A percentile compares a stretch with the other conserved stretches of the same genome.
These are phyloP conservation scores for Calvatia gigantea DNA, from an alignment of 768 basidiomycete species.

Conservation along the genomic window DNA sequence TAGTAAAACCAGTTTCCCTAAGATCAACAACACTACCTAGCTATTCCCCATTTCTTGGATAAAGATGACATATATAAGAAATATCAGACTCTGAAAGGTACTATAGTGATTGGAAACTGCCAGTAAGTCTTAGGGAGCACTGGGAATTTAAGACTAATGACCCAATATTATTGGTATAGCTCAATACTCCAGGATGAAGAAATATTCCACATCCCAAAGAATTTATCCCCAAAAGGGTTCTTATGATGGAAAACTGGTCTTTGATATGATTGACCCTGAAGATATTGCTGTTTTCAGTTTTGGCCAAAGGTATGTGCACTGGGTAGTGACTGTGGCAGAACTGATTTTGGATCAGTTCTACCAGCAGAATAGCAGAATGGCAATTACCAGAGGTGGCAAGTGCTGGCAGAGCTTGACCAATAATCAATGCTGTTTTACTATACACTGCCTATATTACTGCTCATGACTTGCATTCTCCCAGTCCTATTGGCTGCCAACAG, in stretches of 20 bases:
- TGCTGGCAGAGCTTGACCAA: no score
- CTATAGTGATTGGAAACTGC: slow-evolving; percentile 17
- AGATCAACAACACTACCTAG: slow-evolving; percentile 4
- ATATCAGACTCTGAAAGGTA: slow-evolving; percentile 33
- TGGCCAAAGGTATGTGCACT: slow-evolving; percentile 6
- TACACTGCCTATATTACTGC: no score
- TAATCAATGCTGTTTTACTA: no score
- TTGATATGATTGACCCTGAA: neutral
- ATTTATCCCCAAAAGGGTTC: slow-evolving; percentile 3
- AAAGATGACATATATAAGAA: slow-evolving; percentile 31
- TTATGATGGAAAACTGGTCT: slow-evolving; percentile 3
- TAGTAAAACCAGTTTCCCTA: neutral
- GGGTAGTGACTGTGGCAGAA: no score
- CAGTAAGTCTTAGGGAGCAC: slow-evolving; percentile 13
- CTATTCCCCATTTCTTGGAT: slow-evolving; percentile 15
- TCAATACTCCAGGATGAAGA: slow-evolving; percentile 5
- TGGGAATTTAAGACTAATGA: neutral
- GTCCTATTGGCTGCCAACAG: no score
- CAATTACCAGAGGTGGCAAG: no score
- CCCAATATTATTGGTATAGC: neutral
- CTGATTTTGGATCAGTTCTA: no score
- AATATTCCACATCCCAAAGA: neutral
- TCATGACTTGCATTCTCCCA: no score
- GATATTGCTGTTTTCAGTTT: neutral
- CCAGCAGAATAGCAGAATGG: no score